A percentile compares a stretch with the other conserved stretches of the same genome.
These are phyloP conservation scores for Neurospora sp. DNA, from an alignment of 495 filamentous ascomycete species.

Conservation along the genomic window DNA sequence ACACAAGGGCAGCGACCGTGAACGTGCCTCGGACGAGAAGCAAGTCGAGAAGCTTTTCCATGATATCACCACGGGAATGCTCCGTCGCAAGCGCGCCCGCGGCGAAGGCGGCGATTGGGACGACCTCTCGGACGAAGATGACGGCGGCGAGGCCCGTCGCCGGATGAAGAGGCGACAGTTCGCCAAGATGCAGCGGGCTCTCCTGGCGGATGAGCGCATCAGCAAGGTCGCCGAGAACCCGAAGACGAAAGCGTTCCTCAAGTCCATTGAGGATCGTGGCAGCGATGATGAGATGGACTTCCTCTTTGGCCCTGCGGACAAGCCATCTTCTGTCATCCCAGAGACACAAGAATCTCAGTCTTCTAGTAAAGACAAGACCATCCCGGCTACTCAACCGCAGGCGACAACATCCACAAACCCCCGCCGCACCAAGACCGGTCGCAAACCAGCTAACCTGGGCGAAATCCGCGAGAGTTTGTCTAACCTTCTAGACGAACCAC, in stretches of 20 bases:
- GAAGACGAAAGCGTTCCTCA: conserved; percentile 81
- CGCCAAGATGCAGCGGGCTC: conserved; percentile 80
- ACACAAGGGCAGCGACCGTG: conserved; percentile 45
- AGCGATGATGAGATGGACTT: conserved; percentile 74
- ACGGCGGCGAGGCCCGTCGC: conserved; percentile 65
- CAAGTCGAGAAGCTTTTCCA: conserved; percentile 81
- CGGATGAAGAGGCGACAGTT: conserved; percentile 80
- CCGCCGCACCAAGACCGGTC: conserved; percentile 51
- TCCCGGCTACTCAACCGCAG: conserved; percentile 39
- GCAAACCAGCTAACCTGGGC: conserved; percentile 56
- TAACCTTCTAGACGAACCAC: conserved; percentile 65
- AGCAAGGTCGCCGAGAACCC: conserved; percentile 85
- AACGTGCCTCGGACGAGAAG: conserved; percentile 65
- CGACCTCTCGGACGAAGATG: conserved; percentile 80
- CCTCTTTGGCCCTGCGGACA: conserved; percentile 43
- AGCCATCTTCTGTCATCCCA: conserved; percentile 11
- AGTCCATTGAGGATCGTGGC: conserved; percentile 75
- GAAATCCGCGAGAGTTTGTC: conserved; percentile 75
- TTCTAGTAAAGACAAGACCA: conserved; percentile 14
- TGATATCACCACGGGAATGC: conserved; percentile 77
- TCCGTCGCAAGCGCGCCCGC: conserved; percentile 58
- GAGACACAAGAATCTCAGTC: conserved; percentile 33
- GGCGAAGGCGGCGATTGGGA: conserved; percentile 51
- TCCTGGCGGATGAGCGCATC: conserved; percentile 84
- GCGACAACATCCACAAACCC: conserved; percentile 38